Conservation (phyloP, 164 flowering plant species). For the Nymphaea colorata region DNA sequence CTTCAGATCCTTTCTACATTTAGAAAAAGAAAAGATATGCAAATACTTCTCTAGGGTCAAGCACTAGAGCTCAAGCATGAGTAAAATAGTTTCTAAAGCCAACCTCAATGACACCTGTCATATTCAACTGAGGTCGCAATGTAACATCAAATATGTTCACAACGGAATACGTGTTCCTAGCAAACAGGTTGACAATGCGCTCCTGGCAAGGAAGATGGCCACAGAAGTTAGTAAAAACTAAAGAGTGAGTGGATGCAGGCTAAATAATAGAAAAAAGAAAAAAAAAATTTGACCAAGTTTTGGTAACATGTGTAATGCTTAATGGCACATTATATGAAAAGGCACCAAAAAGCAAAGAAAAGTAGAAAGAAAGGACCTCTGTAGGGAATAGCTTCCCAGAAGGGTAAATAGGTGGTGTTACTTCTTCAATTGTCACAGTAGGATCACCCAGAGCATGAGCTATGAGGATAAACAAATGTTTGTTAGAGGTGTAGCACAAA, state of each 20-base stretch:
- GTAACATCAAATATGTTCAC: slow-evolving; percentile 94
- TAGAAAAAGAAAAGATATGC: no score
- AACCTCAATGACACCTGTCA: slow-evolving; percentile 91
- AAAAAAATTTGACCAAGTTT: background rate
- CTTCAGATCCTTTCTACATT: no score
- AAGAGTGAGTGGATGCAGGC: no score
- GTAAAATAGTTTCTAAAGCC: slow-evolving; percentile 1
- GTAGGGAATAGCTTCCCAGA: slow-evolving; percentile 66
- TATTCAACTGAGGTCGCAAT: slow-evolving; percentile 80
- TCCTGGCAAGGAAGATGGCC: slow-evolving; percentile 34
- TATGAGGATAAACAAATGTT: slow-evolving; percentile 15
- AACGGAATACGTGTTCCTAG: slow-evolving; percentile 79
- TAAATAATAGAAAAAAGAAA: background rate
- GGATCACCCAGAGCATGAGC: slow-evolving; percentile 88
- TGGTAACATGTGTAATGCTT: no score
- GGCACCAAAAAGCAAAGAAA: background rate
- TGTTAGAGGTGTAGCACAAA: no score
- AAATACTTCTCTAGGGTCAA: no score
- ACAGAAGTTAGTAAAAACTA: no score
- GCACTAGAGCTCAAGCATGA: no score
- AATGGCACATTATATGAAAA: background rate
- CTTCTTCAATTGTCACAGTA: slow-evolving; percentile 71
- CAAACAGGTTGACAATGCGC: slow-evolving; percentile 72
- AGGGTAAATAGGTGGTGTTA: slow-evolving; percentile 60
- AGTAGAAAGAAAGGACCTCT: slow-evolving; percentile 35